Base-by-base conservation (phyloP, 371 early-diverging fungal genomes). In the Apophysomyces trapeziformis region DNA sequence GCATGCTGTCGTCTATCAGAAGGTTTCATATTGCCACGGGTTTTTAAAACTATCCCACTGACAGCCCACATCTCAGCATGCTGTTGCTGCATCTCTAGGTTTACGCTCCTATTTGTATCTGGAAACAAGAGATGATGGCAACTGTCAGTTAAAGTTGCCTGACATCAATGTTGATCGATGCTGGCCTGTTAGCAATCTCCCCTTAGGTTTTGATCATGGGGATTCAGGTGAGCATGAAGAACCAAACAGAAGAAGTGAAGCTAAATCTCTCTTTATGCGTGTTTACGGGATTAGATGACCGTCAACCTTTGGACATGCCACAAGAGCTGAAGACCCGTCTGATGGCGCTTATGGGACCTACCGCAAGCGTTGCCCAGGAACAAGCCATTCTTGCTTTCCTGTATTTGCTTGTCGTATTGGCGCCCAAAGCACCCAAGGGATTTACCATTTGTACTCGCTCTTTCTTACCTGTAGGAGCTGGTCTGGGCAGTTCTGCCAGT, bases 1-100 rank as follows among this genome's bases (percentile, higher is more conserved):
- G 71, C 99, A 99, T 68, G 94, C 97, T 1, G 98, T 96, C 12
- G 98, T 99, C 21, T 94, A 99, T 73, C 93, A 95, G 68, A 96
- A 96, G 87, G 94, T 93, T 26, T 80, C 32, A 41, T 26, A 37
- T 5, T 36, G 7, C 32, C 21, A 4, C 8, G 32, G 3, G 37
- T n/a, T 13, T 43, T 35, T 8, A 32, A 11, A 11, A 21, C 50
- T 36, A 13, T 36, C 7, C 39, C 13, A 46, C 35, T n/a, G 41
- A 32, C 21, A 47, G 9, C 14, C 26, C 7, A 43, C 16, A 13
- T 54, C 38, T 73, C 84, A 12, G 92, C 65, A 60, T 61, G 72
- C 91, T 2, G 79, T 91, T 0, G 92, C 92, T n/a, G 89, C 90
- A 26, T 90, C 90, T 32, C 70, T 92, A 11, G 86, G 87, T n/a